These are phyloP conservation scores for Russula foetens DNA, from an alignment of 768 basidiomycete genomes.

Conservation along the genomic window DNA sequence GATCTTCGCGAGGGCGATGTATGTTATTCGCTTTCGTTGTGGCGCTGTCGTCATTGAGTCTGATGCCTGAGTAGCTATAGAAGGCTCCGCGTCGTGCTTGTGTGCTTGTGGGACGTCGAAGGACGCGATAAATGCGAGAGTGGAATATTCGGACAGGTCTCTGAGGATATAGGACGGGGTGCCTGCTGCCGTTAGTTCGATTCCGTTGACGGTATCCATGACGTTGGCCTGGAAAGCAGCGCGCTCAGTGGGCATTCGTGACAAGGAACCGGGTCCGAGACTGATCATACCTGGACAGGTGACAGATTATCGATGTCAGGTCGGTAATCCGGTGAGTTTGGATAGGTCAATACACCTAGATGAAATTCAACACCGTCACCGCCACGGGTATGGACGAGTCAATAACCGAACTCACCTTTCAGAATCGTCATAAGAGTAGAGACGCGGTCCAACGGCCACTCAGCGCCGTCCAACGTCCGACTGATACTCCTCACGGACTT, in stretches of 20 bases:
- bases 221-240: slow-evolving; percentile 51
- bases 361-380: neutral
- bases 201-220: slow-evolving; percentile 55
- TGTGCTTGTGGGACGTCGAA: slow-evolving; percentile 43
- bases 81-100: slow-evolving; percentile 8
- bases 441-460: slow-evolving; percentile 62
- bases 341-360: slow-evolving; percentile 69
- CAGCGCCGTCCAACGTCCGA: slow-evolving; percentile 38
- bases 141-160: slow-evolving; percentile 79
- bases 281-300: slow-evolving; percentile 79
- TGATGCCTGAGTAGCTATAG: slow-evolving; percentile 19
- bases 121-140: slow-evolving; percentile 79
- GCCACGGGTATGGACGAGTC: no score
- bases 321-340: slow-evolving; percentile 76
- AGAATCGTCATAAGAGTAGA: slow-evolving; percentile 67
- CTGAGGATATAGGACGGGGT: slow-evolving; percentile 67
- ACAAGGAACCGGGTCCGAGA: no score
- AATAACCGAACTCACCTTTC: slow-evolving; percentile 45
- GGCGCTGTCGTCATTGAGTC: slow-evolving; percentile 28
- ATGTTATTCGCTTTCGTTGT: slow-evolving; percentile 66
- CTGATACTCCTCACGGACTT: slow-evolving; percentile 48
- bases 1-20: slow-evolving; percentile 84
- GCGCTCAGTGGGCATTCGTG: neutral
- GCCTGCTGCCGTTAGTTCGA: slow-evolving; percentile 56
- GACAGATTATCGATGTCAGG: slow-evolving; percentile 79